Evolutionary conservation across 177 flowering plant species (phyloP).

Genomic region (Vitis hybrid): DNA sequence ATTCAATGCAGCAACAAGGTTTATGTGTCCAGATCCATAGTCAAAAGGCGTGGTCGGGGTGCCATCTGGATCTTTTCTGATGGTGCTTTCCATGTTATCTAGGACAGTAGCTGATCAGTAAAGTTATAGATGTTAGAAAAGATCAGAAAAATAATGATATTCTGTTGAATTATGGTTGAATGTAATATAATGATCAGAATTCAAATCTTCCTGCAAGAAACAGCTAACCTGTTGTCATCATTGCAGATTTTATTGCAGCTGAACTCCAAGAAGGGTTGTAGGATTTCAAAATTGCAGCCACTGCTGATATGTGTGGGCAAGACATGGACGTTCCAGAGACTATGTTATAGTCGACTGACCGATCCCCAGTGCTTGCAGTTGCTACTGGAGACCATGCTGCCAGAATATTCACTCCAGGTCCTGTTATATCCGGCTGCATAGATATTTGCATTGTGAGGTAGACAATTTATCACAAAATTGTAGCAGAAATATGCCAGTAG

Average conservation of each 20-base stretch:
- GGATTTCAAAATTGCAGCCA: slow-evolving; percentile 45
- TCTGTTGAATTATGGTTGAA: too few relatives aligned
- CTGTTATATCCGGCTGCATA: slow-evolving; percentile 54
- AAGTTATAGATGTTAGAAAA: background rate
- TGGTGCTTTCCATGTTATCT: slow-evolving; percentile 33
- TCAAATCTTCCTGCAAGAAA: background rate
- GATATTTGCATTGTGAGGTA: background rate
- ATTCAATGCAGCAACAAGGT: slow-evolving; percentile 47
- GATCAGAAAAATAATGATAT: too few relatives aligned
- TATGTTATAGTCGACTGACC: slow-evolving; percentile 34
- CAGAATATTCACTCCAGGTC: slow-evolving; percentile 46
- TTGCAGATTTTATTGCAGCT: slow-evolving; percentile 50
- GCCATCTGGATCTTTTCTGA: slow-evolving; percentile 39
- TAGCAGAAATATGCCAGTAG: too few relatives aligned
- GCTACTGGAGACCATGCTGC: slow-evolving; percentile 57
- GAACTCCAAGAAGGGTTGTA: slow-evolving; percentile 48
- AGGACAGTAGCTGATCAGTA: slow-evolving; percentile 35
- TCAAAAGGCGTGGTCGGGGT: slow-evolving; percentile 51
- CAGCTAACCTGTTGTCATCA: slow-evolving; percentile 52
- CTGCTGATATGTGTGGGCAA: slow-evolving; percentile 47
- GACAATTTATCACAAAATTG: too few relatives aligned
- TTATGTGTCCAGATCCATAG: slow-evolving; percentile 64
- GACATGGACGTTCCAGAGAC: slow-evolving; percentile 60
- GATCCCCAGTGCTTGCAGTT: slow-evolving; percentile 22
- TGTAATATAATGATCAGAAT: background rate